A percentile compares a stretch with the other conserved stretches of the same genome.
Conservation (phyloP, 2,329 filamentous ascomycete genomes). For the Ilyonectria sp. region DNA sequence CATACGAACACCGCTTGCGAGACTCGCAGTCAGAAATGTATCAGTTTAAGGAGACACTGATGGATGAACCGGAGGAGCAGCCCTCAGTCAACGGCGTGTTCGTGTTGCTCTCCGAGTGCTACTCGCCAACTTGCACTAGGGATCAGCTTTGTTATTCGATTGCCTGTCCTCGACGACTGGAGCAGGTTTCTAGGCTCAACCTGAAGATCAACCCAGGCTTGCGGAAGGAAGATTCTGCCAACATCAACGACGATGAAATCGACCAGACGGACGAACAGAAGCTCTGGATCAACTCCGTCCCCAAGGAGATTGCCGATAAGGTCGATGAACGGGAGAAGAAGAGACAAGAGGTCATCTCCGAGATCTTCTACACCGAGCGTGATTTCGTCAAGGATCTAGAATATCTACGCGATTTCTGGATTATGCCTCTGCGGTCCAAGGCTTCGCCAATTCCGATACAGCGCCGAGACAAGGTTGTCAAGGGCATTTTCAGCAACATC, state of each 20-base stretch:
- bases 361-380: constrained; percentile 98
- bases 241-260: constrained; percentile 81
- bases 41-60: constrained; percentile 93
- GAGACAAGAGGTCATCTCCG: constrained; percentile 96
- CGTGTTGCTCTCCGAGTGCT: constrained; percentile 95
- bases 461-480: constrained; percentile 90
- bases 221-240: constrained; percentile 72
- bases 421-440: constrained; percentile 87
- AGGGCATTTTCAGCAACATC: constrained; percentile 95
- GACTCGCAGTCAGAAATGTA: constrained; percentile 97
- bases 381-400: constrained; percentile 99
- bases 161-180: constrained; percentile 91
- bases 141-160: constrained; percentile 99
- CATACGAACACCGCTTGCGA: constrained; percentile 94
- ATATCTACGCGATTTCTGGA: constrained; percentile 98
- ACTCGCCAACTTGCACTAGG: constrained; percentile 95
- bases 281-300: constrained; percentile 98
- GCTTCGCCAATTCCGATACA: constrained; percentile 91
- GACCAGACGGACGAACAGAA: constrained; percentile 96
- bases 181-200: constrained; percentile 95
- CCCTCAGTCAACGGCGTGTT: constrained; percentile 92
- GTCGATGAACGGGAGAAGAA: constrained; percentile 95
- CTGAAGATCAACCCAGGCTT: constrained; percentile 93
- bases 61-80: constrained; percentile 84
- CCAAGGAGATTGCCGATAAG: constrained; percentile 92